These are phyloP conservation scores for Mucor velutinosus DNA, from an alignment of 371 early-diverging fungal genomes.

Conservation along the genomic window DNA sequence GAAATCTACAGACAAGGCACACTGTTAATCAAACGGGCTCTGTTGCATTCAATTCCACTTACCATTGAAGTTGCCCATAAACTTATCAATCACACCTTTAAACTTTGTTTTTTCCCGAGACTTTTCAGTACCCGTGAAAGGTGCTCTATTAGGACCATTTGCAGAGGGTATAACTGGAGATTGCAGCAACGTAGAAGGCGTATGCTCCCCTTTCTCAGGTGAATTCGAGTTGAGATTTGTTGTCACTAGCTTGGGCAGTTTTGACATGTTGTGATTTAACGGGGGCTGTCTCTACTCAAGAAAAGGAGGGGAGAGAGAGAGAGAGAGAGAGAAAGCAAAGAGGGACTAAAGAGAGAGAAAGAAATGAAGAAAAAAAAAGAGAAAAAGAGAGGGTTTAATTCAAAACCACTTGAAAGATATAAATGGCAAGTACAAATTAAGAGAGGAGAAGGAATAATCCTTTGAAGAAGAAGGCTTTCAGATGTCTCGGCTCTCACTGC, in stretches of 20 bases:
- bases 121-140: slow-evolving; percentile 9
- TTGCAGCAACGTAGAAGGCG: neutral
- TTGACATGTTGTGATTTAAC: slow-evolving; percentile 7
- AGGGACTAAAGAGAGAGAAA: neutral
- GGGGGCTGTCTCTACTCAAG: neutral
- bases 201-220: neutral
- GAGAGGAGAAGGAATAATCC: neutral
- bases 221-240: slow-evolving; percentile 9
- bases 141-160: neutral
- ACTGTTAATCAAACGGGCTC: neutral
- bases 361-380: neutral
- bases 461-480: neutral
- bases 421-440: neutral
- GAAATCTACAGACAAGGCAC: neutral
- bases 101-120: slow-evolving; percentile 38
- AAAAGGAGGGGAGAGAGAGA: neutral
- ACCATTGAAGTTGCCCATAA: slow-evolving; percentile 43
- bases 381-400: neutral
- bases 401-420: neutral
- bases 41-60: slow-evolving; percentile 6
- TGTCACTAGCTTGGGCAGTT: slow-evolving; percentile 14
- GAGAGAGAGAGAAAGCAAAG: neutral
- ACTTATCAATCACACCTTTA: slow-evolving; percentile 51
- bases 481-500: neutral
- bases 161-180: slow-evolving; percentile 3